A percentile compares a stretch with the other conserved stretches of the same genome.
These are phyloP conservation scores for Tinospora cordifolia DNA, from an alignment of 164 flowering plant species.

Conservation along the genomic window DNA sequence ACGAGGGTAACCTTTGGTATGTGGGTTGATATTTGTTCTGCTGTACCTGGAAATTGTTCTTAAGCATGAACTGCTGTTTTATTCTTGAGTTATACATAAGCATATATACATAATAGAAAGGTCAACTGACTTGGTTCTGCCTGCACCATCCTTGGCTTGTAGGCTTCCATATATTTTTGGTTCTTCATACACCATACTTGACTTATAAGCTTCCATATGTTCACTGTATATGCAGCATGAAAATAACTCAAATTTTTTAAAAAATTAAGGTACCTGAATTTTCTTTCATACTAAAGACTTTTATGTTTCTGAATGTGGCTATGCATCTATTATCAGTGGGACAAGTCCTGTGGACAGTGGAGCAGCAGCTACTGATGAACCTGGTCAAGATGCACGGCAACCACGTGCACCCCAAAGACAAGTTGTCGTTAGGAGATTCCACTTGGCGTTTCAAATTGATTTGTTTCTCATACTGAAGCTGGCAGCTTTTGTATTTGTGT, in stretches of 20 bases:
- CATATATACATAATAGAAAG: not conserved
- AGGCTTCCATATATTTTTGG: not conserved
- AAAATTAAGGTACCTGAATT: not conserved
- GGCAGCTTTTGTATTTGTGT: constrained; percentile 81
- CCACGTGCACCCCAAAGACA: constrained; percentile 66
- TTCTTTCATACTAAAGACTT: not conserved
- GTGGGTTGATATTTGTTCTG: not conserved
- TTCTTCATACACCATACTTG: no score
- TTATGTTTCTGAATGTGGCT: constrained; percentile 5
- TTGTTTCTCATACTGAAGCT: constrained; percentile 77
- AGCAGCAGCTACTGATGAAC: constrained; percentile 40
- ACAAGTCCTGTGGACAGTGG: constrained; percentile 42
- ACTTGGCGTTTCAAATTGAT: constrained; percentile 85
- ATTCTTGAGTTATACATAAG: not conserved
- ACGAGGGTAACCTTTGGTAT: no score
- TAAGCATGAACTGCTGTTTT: not conserved
- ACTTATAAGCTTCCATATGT: no score
- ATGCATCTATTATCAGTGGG: constrained; percentile 27
- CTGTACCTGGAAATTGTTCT: not conserved
- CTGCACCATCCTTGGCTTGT: no score
- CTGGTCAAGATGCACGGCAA: constrained; percentile 52
- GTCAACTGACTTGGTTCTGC: no score
- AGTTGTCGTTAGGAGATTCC: constrained; percentile 77
- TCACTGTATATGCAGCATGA: no score
- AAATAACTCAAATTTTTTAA: no score